These are phyloP conservation scores for Hymenotorrendiella dingleyae DNA, from an alignment of 2,329 filamentous ascomycete genomes.

Conservation along the genomic window DNA sequence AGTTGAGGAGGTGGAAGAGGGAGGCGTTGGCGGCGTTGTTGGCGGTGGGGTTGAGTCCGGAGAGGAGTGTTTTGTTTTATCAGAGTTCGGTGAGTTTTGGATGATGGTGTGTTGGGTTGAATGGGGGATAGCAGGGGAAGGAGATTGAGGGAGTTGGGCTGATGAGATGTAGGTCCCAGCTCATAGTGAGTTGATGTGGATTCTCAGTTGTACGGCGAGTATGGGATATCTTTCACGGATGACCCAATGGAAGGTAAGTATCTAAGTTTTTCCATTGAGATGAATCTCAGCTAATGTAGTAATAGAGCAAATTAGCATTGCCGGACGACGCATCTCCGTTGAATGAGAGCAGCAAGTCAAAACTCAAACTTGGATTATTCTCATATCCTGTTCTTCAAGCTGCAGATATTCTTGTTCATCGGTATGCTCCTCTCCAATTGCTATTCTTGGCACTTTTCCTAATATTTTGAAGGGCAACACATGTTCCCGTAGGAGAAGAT, in stretches of 20 bases:
- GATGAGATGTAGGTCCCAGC: constrained; percentile 52
- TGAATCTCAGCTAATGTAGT: neutral
- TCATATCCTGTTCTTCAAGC: constrained; percentile 95
- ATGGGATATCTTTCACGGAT: constrained; percentile 95
- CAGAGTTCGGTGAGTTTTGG: constrained; percentile 62
- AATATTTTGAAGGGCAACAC: constrained; percentile 60
- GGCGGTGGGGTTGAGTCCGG: constrained; percentile 76
- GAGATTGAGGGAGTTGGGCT: neutral
- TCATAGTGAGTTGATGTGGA: constrained; percentile 94
- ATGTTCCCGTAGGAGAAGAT: constrained; percentile 95
- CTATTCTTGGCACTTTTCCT: constrained; percentile 2
- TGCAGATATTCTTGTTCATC: constrained; percentile 85
- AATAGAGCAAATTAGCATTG: constrained; percentile 67
- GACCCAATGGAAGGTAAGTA: constrained; percentile 92
- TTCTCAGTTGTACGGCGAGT: constrained; percentile 83
- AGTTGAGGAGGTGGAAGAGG: constrained; percentile 58
- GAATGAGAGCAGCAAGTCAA: constrained; percentile 52
- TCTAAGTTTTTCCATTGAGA: neutral
- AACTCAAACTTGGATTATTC: constrained; percentile 82
- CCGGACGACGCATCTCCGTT: constrained; percentile 51
- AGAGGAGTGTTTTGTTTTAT: constrained; percentile 73
- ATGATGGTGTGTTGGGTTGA: neutral
- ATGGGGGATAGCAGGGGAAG: neutral
- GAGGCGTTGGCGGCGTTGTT: constrained; percentile 76
- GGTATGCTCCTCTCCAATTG: constrained; percentile 37